phyloP scores from a whole-genome alignment of 371 early-diverging fungal genomes.

The Nematocida sp. region DNA sequence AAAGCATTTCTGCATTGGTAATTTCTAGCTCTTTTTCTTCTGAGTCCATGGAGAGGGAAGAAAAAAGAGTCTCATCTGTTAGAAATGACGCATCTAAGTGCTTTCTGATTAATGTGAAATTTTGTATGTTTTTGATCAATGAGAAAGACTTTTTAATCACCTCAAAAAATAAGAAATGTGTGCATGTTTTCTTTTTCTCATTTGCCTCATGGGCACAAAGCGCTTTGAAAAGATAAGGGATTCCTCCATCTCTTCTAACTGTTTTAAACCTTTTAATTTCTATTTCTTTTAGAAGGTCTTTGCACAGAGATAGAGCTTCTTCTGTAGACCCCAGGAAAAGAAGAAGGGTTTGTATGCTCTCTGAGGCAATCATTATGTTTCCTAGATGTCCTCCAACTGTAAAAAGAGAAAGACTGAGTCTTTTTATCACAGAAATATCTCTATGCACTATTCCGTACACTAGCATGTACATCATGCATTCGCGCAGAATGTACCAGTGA shows the following conservation, averaged over 20 bases:
- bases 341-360: conserved; percentile 22
- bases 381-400: conserved; percentile 45
- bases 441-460: conserved; percentile 8
- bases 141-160: conserved; percentile 5
- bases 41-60: not conserved
- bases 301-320: not conserved
- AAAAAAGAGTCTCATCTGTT: not conserved
- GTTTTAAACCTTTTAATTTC: conserved; percentile 28
- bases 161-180: conserved; percentile 25
- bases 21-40: not conserved
- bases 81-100: not conserved
- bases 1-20: not conserved
- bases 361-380: conserved; percentile 24
- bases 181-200: conserved; percentile 13
- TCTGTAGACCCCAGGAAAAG: conserved; percentile 1
- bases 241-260: conserved; percentile 47
- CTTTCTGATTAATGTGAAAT: not conserved
- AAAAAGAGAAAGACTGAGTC: conserved; percentile 10
- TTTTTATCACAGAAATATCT: not conserved
- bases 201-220: conserved; percentile 24
- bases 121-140: not conserved
- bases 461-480: conserved; percentile 19
- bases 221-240: conserved; percentile 49
- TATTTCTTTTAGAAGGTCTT: not conserved
- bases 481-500: conserved; percentile 40